These are phyloP conservation scores for Pyrrhoderma noxium DNA, from an alignment of 1,284 basidiomycete species.

Conservation along the genomic window DNA sequence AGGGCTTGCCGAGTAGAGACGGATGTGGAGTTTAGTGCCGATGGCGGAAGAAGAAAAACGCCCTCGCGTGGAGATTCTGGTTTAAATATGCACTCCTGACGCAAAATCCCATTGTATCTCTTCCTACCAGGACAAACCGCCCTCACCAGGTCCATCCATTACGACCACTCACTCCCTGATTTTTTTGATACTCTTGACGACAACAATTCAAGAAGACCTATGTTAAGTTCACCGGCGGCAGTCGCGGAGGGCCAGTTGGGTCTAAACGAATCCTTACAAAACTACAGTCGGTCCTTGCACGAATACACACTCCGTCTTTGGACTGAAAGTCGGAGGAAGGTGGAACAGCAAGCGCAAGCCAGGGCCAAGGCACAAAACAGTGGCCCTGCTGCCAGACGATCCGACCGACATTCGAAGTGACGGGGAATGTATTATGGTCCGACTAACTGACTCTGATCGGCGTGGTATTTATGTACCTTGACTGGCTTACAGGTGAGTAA, in stretches of 20 bases:
- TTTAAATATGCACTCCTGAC: not conserved
- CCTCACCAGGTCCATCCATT: too few species aligned
- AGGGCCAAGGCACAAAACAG: constrained; percentile 6
- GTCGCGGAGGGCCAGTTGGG: not conserved
- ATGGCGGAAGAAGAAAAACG: too few species aligned
- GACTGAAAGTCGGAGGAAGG: constrained; percentile 54
- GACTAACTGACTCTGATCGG: not conserved
- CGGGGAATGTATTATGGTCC: not conserved
- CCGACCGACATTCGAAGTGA: not conserved
- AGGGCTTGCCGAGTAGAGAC: too few species aligned
- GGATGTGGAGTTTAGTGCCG: too few species aligned
- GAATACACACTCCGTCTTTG: constrained; percentile 61
- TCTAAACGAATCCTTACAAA: constrained; percentile 13
- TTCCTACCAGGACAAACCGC: too few species aligned
- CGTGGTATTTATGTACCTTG: too few species aligned
- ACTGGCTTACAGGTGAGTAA: not conserved
- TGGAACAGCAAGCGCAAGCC: constrained; percentile 42
- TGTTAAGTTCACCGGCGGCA: too few species aligned
- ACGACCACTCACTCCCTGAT: not conserved
- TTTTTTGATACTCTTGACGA: not conserved
- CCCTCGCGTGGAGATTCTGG: not conserved
- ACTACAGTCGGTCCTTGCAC: constrained; percentile 55
- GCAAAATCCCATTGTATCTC: not conserved
- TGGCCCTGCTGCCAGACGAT: too few species aligned
- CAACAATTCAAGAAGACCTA: too few species aligned